A percentile compares a stretch with the other conserved stretches of the same genome.
phyloP scores from a whole-genome alignment of 176 grass and related monocot genomes.

The Chloris gayana region DNA sequence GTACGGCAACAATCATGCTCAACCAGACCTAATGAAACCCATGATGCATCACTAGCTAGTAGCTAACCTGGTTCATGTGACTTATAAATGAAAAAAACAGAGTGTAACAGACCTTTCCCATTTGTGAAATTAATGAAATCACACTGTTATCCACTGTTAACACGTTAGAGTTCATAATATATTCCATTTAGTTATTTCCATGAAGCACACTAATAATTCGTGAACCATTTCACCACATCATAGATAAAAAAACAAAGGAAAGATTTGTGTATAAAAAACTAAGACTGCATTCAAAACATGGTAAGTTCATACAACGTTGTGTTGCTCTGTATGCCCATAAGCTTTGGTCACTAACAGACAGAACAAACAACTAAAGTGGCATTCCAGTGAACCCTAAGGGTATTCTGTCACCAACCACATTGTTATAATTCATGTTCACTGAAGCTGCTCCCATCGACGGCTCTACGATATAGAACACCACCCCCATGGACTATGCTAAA shows the following conservation, averaged over 20 bases:
- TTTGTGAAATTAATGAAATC: conserved; percentile 13
- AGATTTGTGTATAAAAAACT: not conserved
- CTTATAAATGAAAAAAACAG: not conserved
- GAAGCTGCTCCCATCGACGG: too few relatives aligned
- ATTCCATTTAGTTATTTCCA: not conserved
- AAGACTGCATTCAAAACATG: not conserved
- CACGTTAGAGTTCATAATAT: not conserved
- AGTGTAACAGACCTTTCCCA: not conserved
- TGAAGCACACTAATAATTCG: not conserved
- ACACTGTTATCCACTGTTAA: not conserved
- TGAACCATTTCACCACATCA: conserved; percentile 1
- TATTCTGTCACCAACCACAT: not conserved
- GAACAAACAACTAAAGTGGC: not conserved
- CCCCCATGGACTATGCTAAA: too few relatives aligned
- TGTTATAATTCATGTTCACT: not conserved
- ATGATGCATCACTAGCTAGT: not conserved
- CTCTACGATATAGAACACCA: too few relatives aligned
- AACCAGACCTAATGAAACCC: not conserved
- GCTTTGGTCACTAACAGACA: not conserved
- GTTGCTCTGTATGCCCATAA: conserved; percentile 12
- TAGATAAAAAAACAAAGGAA: not conserved
- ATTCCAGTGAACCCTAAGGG: not conserved
- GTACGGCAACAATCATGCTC: too few relatives aligned
- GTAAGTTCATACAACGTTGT: not conserved
- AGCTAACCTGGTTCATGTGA: not conserved